Evolutionary conservation across 1,139 yeast species (phyloP).

Genomic region (Hemisphaericaspora xylanilytica): DNA sequence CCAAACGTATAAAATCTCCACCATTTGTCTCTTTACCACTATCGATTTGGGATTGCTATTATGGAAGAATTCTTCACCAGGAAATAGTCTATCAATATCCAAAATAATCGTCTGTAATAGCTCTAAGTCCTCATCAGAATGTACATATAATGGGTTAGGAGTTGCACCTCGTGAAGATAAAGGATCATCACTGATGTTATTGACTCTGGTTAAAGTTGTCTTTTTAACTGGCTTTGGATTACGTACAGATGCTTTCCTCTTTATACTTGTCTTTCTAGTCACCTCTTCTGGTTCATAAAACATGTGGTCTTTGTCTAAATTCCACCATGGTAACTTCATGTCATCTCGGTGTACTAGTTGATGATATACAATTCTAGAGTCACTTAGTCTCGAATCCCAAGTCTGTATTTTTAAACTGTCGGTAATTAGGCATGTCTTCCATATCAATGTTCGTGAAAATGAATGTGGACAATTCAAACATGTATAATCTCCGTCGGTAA

Average conservation of each 20-base stretch:
- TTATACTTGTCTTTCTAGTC: conserved; percentile 7
- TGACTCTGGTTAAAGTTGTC: conserved; percentile 16
- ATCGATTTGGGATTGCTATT: conserved; percentile 16
- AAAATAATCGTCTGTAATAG: conserved; percentile 49
- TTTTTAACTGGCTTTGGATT: conserved; percentile 12
- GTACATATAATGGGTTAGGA: conserved; percentile 3
- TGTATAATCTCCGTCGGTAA: conserved; percentile 34
- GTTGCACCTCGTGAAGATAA: conserved; percentile 7
- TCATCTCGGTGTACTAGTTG: conserved; percentile 32
- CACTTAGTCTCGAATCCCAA: conserved; percentile 33
- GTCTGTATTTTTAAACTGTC: conserved; percentile 35
- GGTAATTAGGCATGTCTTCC: conserved; percentile 42
- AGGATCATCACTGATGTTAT: conserved; percentile 14
- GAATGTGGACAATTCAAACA: conserved; percentile 17
- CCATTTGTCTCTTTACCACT: conserved; percentile 37
- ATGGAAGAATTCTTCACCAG: conserved; percentile 55
- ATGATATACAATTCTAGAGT: conserved; percentile 37
- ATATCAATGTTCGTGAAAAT: conserved; percentile 35
- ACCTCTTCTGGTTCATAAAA: conserved; percentile 24
- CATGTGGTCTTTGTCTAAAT: conserved; percentile 29
- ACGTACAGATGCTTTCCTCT: conserved; percentile 8
- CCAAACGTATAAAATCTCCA: conserved; percentile 55
- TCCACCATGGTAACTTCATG: conserved; percentile 42
- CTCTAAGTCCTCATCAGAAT: conserved; percentile 20
- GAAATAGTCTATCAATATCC: conserved; percentile 63